Conservation (phyloP, 768 basidiomycete species). For the Rossbeevera mucosa region DNA sequence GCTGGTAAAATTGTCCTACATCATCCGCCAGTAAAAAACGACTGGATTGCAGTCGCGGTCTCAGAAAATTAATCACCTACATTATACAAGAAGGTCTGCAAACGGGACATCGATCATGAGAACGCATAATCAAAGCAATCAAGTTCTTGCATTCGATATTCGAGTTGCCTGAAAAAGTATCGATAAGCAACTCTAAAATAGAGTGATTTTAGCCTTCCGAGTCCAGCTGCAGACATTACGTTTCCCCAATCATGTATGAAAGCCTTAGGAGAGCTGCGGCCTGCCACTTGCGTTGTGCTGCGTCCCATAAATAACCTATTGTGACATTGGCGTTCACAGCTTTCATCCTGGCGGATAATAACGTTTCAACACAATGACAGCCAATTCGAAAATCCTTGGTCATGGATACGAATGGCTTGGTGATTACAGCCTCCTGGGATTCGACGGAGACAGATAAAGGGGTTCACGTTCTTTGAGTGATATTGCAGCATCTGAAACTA, state of each 20-base stretch:
- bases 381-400: neutral
- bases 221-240: neutral
- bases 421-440: neutral
- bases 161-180: neutral
- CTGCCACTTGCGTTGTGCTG: slow-evolving; percentile 25
- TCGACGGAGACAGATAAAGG: neutral
- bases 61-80: neutral
- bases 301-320: slow-evolving; percentile 32
- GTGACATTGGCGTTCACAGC: slow-evolving; percentile 34
- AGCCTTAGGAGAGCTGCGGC: neutral
- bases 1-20: neutral
- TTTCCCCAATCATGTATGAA: neutral
- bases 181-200: neutral
- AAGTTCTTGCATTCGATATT: neutral
- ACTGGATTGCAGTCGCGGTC: neutral
- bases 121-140: neutral
- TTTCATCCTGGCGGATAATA: neutral
- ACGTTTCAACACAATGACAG: neutral
- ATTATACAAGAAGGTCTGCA: neutral
- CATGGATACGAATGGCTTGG: neutral
- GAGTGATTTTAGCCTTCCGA: too few species aligned
- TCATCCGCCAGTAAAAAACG: neutral
- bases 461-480: neutral
- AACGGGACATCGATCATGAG: neutral
- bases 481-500: neutral